Evolutionary conservation across 2,329 filamentous ascomycete genomes (phyloP).

Genomic region (Pleomassaria siparia): DNA sequence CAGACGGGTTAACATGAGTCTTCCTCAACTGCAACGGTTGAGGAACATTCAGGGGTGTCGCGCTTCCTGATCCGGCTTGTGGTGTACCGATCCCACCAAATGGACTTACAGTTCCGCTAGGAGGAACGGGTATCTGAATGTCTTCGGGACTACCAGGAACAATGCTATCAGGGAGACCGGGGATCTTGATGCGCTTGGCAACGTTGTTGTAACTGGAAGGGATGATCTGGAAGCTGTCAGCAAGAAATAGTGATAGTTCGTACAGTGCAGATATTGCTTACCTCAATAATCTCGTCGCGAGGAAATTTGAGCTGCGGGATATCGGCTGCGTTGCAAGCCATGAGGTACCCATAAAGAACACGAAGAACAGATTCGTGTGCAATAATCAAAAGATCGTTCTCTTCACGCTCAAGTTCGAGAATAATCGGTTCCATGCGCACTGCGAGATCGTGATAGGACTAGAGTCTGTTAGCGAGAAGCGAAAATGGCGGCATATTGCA

Average conservation of each 20-base stretch:
- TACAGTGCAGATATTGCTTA: no score
- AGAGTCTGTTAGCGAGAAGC: constrained; percentile 18
- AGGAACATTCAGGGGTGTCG: constrained; percentile 19
- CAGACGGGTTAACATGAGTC: constrained; percentile 33
- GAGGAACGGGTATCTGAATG: constrained; percentile 74
- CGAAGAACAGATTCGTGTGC: constrained; percentile 97
- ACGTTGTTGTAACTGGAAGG: constrained; percentile 97
- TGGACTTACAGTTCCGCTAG: constrained; percentile 53
- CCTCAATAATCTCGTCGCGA: constrained; percentile 94
- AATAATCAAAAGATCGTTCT: constrained; percentile 97
- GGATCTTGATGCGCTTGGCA: constrained; percentile 86
- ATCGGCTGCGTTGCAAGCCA: constrained; percentile 95
- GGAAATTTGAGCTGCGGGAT: constrained; percentile 94
- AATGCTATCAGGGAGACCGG: constrained; percentile 64
- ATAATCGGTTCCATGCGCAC: constrained; percentile 97
- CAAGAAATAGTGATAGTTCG: no score
- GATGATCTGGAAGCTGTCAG: constrained; percentile 64
- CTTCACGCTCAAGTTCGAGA: constrained; percentile 91
- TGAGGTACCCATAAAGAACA: constrained; percentile 94
- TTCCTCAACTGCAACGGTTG: constrained; percentile 32
- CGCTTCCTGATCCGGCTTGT: constrained; percentile 28
- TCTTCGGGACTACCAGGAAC: constrained; percentile 80
- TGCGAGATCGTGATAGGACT: constrained; percentile 98
- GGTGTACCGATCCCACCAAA: constrained; percentile 45
- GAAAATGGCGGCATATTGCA: constrained; percentile 12